Evolutionary conservation across 805 yeast genomes (phyloP), one percentile per base, ranked within the genome.

Genomic region (Ogataea nonfermentans): DNA sequence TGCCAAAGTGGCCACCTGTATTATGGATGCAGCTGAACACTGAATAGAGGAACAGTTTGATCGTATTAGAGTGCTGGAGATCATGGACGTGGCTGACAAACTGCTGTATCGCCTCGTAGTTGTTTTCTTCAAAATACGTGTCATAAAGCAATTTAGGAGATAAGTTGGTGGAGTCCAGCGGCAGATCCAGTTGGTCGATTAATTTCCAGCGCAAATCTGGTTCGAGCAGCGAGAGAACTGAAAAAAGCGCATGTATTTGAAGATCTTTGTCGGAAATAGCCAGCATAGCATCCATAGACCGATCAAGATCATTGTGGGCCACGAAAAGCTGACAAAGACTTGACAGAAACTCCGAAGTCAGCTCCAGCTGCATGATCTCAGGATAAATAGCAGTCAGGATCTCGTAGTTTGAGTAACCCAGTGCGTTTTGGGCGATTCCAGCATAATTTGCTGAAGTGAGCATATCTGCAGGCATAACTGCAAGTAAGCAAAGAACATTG

Each of bases 21-120:
- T 47, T 45, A 25, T 56, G 51, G 4, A 53, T 43, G 1, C 59
- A 52, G 9, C 43, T 24, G n/a, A 58, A 37, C 2, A 56, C 10
- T 0, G 50, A 43, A 24, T 39, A 49, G 6, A 57, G 9, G 9
- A 47, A 24, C 12, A 56, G 14, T n/a, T 44, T 30, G 14, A 46
- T 43, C 0, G 52, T 37, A 12, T 35, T 11, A 1, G 11, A 8
- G 10, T 31, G 25, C 2, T 39, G 23, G 9, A 53, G 8, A 6
- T 12, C 24, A 4, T 29, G 10, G 1, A 46, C n/a, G 4, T 20
- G 8, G 1, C 29, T 19, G 7, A 52, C 15, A 4, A 28, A 29
- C 26, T 31, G 29, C 3, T 20, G 26, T 8, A 53, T 17, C 12
- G 31, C 25, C 13, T 29, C n/a, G 24, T 32, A 25, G n/a, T 31